A percentile compares a stretch with the other conserved stretches of the same genome.
These are phyloP conservation scores for Malbranchea zuffiana DNA, from an alignment of 2,329 filamentous ascomycete species.

Conservation along the genomic window DNA sequence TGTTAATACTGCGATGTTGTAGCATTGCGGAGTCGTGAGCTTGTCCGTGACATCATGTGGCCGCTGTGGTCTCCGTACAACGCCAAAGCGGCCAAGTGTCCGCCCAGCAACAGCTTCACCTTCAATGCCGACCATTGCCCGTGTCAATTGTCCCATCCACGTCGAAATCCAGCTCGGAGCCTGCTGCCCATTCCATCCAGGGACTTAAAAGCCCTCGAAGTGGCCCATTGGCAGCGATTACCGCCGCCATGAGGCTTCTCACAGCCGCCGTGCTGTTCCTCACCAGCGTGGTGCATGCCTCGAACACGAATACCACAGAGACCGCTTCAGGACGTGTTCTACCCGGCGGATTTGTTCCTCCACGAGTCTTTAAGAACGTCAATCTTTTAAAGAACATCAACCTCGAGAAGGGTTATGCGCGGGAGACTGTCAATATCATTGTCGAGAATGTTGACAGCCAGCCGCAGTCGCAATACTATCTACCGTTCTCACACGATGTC, in stretches of 20 bases:
- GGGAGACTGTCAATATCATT: slow-evolving; percentile 86
- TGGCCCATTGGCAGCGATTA: slow-evolving; percentile 20
- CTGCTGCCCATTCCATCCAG: no score
- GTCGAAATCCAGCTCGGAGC: no score
- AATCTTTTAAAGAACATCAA: slow-evolving; percentile 87
- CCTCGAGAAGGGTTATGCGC: slow-evolving; percentile 81
- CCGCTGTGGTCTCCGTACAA: slow-evolving; percentile 26
- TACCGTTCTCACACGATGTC: slow-evolving; percentile 70
- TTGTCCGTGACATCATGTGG: slow-evolving; percentile 16
- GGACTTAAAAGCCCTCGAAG: no score
- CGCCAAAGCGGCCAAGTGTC: slow-evolving; percentile 4
- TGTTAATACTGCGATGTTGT: not conserved
- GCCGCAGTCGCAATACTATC: slow-evolving; percentile 79
- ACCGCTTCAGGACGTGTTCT: slow-evolving; percentile 28
- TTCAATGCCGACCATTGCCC: not conserved
- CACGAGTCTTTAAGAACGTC: slow-evolving; percentile 84
- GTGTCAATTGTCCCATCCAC: slow-evolving; percentile 1
- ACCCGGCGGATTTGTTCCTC: slow-evolving; percentile 57
- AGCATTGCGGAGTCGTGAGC: not conserved
- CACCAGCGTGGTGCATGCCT: slow-evolving; percentile 21
- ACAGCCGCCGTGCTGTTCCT: slow-evolving; percentile 28
- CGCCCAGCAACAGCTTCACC: not conserved
- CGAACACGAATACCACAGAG: slow-evolving; percentile 21
- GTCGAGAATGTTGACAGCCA: slow-evolving; percentile 74
- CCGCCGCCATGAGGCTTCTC: slow-evolving; percentile 33